A percentile compares a stretch with the other conserved stretches of the same genome.
phyloP scores from a whole-genome alignment of 2,329 filamentous ascomycete genomes.

The Sclerotinia glacialis region DNA sequence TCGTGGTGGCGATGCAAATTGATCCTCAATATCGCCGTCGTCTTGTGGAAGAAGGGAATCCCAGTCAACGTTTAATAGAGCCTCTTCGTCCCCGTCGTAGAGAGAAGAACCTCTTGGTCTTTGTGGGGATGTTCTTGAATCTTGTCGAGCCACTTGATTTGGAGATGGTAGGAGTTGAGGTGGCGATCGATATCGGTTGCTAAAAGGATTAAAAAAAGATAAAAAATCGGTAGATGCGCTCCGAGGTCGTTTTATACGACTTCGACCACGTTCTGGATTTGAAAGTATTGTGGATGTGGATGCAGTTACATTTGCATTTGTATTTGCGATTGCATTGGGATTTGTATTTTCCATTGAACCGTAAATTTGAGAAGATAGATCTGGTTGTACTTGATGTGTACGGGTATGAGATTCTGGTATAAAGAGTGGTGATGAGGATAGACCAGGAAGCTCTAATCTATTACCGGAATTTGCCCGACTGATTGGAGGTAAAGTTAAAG shows the following conservation, averaged over 20 bases:
- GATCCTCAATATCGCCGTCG: background rate
- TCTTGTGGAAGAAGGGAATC: background rate
- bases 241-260: background rate
- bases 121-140: background rate
- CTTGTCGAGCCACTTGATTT: conserved; percentile 1
- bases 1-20: conserved; percentile 1
- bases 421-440: conserved; percentile 15
- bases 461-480: background rate
- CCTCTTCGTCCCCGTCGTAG: background rate
- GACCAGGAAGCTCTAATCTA: conserved; percentile 1
- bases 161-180: background rate
- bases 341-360: background rate
- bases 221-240: conserved; percentile 1
- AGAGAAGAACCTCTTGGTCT: conserved; percentile 7
- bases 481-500: conserved; percentile 16
- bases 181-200: conserved; percentile 3
- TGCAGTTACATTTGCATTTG: background rate
- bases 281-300: background rate
- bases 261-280: background rate
- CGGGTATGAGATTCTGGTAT: conserved; percentile 3
- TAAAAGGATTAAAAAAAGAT: conserved; percentile 4
- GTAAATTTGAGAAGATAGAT: background rate
- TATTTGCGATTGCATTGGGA: background rate
- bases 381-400: background rate
- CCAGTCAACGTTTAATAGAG: conserved; percentile 1